Evolutionary conservation across 78 protist genomes (phyloP).

Genomic region (Dictyostelium firmibasis): DNA sequence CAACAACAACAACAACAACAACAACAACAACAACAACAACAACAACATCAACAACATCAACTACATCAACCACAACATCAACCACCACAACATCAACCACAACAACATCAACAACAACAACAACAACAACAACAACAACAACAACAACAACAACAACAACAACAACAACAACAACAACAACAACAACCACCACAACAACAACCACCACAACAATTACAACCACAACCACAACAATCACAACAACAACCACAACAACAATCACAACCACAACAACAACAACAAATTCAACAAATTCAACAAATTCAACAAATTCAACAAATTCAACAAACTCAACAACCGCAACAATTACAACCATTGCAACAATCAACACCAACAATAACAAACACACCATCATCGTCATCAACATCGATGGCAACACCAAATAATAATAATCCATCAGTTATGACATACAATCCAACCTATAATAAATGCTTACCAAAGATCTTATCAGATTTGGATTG

Average conservation of each 20-base stretch:
- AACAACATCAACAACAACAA: too few species aligned
- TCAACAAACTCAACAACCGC: background rate
- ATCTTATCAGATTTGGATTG: slow-evolving; percentile 61
- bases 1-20: background rate
- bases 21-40: background rate
- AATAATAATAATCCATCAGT: slow-evolving; percentile 51
- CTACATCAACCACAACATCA: background rate
- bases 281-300: background rate
- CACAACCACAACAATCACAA: background rate
- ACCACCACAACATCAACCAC: background rate
- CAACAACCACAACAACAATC: background rate
- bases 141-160: background rate
- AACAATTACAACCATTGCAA: background rate
- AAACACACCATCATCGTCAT: background rate
- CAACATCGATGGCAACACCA: background rate
- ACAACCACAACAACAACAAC: background rate
- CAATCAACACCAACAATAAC: background rate
- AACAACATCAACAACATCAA: background rate
- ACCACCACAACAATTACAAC: background rate
- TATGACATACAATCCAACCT: slow-evolving; percentile 71
- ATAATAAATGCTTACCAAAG: slow-evolving; percentile 70
- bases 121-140: background rate
- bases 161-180: background rate
- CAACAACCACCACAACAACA: background rate
- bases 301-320: background rate